Conservation (phyloP, 495 filamentous ascomycete genomes). For the Penicillium maclennaniae region DNA sequence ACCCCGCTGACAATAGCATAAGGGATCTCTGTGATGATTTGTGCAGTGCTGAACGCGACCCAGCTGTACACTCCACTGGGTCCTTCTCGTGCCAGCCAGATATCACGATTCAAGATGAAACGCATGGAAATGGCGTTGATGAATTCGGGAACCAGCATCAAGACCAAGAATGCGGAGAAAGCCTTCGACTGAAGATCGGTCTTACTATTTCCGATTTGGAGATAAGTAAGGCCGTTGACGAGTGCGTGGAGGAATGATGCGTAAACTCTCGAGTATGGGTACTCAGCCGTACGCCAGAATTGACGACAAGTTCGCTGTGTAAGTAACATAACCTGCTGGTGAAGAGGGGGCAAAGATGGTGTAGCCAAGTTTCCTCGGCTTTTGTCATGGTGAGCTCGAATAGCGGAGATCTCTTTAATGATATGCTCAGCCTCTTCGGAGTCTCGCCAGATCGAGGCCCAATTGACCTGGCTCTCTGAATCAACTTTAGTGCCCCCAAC, state of each 20-base stretch:
- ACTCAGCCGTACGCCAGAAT: conserved; percentile 75
- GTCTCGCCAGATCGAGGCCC: conserved; percentile 74
- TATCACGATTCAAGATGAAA: conserved; percentile 67
- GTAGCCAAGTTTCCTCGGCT: conserved; percentile 42
- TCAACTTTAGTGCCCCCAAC: conserved; percentile 68
- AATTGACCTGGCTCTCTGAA: conserved; percentile 62
- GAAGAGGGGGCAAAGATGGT: conserved; percentile 62
- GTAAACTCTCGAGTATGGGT: conserved; percentile 76
- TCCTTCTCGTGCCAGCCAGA: conserved; percentile 69
- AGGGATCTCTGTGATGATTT: conserved; percentile 72
- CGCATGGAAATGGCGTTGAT: conserved; percentile 75
- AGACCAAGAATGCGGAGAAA: conserved; percentile 77
- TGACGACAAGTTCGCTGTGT: conserved; percentile 60
- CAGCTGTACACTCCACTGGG: conserved; percentile 71
- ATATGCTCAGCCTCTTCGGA: conserved; percentile 64
- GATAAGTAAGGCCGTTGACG: conserved; percentile 71
- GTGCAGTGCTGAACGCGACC: conserved; percentile 65
- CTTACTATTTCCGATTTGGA: conserved; percentile 63
- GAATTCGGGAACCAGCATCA: conserved; percentile 71
- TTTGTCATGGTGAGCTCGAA: conserved; percentile 55
- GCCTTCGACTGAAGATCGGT: conserved; percentile 70
- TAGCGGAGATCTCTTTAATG: conserved; percentile 59
- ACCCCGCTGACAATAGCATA: conserved; percentile 68
- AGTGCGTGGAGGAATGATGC: conserved; percentile 71
- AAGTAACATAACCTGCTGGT: conserved; percentile 63